Evolutionary conservation across 305 asterid species (phyloP).

Genomic region (Fraxinus floribunda): DNA sequence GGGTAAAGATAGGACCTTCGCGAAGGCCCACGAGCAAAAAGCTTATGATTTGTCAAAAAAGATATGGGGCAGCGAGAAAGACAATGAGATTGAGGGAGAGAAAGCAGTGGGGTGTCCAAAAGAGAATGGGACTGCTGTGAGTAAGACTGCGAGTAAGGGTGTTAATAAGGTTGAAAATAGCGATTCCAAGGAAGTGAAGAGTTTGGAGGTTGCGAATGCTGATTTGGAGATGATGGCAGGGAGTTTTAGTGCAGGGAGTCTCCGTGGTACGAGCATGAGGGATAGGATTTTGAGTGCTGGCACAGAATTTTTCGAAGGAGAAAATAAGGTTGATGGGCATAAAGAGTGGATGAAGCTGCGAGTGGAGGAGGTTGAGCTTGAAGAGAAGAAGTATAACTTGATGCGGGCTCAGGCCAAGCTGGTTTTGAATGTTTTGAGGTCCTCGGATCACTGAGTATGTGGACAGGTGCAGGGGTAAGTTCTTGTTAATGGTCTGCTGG

Average conservation of each 20-base stretch:
- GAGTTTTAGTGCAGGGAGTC: neutral
- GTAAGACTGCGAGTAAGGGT: slow-evolving; percentile 27
- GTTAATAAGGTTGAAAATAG: slow-evolving; percentile 21
- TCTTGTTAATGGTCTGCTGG: neutral
- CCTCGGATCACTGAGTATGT: slow-evolving; percentile 25
- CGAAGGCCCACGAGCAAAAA: slow-evolving; percentile 51
- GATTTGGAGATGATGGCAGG: slow-evolving; percentile 5
- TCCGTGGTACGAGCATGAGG: slow-evolving; percentile 16
- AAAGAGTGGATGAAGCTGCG: slow-evolving; percentile 41
- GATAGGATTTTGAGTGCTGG: slow-evolving; percentile 40
- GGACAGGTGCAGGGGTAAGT: slow-evolving; percentile 21
- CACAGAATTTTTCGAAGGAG: slow-evolving; percentile 26
- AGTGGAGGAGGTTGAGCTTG: slow-evolving; percentile 31
- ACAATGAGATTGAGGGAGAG: slow-evolving; percentile 23
- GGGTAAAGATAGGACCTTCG: slow-evolving; percentile 36
- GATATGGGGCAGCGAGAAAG: slow-evolving; percentile 49
- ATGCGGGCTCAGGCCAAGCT: slow-evolving; percentile 33
- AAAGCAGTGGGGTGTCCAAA: slow-evolving; percentile 29
- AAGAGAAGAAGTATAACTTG: slow-evolving; percentile 33
- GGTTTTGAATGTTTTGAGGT: slow-evolving; percentile 32
- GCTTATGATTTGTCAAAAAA: slow-evolving; percentile 45
- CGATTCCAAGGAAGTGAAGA: slow-evolving; percentile 20
- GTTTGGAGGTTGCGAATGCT: slow-evolving; percentile 7
- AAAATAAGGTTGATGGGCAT: slow-evolving; percentile 30
- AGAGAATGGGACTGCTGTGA: slow-evolving; percentile 28